Evolutionary conservation across 805 yeast genomes (phyloP).

Genomic region (Middelhovenomyces tepae): DNA sequence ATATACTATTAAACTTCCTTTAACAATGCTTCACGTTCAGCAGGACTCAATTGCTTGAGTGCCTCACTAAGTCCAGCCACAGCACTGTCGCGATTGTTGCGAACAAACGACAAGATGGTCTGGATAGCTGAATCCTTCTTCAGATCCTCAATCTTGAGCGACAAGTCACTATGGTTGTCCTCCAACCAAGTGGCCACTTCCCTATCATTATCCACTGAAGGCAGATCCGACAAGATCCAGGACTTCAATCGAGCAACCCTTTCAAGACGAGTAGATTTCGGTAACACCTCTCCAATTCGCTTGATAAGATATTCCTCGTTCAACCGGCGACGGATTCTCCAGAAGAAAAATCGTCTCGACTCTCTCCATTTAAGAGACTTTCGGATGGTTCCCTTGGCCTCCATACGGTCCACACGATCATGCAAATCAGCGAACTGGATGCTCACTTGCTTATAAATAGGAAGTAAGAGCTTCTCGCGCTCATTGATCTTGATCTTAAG

Average conservation of each 20-base stretch:
- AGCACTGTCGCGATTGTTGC: slow-evolving; percentile 12
- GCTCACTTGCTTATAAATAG: slow-evolving; percentile 84
- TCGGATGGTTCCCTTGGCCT: slow-evolving; percentile 84
- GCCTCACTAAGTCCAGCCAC: slow-evolving; percentile 23
- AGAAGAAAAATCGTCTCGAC: slow-evolving; percentile 94
- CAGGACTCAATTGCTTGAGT: slow-evolving; percentile 24
- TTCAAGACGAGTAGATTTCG: slow-evolving; percentile 61
- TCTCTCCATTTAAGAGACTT: slow-evolving; percentile 79
- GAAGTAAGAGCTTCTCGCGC: slow-evolving; percentile 73
- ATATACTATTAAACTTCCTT: too few species aligned
- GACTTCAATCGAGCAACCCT: slow-evolving; percentile 79
- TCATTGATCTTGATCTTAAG: slow-evolving; percentile 57
- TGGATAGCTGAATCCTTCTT: slow-evolving; percentile 19
- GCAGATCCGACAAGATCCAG: slow-evolving; percentile 68
- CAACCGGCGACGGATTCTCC: slow-evolving; percentile 95
- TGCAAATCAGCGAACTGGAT: slow-evolving; percentile 97
- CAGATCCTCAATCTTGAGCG: slow-evolving; percentile 23
- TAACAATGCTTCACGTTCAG: slow-evolving; percentile 27
- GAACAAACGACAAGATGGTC: slow-evolving; percentile 13
- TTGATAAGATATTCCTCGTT: slow-evolving; percentile 82
- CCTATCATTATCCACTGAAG: slow-evolving; percentile 58
- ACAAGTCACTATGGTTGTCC: slow-evolving; percentile 57
- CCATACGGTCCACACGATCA: slow-evolving; percentile 96
- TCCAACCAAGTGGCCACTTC: slow-evolving; percentile 82
- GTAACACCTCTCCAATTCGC: slow-evolving; percentile 57